phyloP scores from a whole-genome alignment of 257 asterid species.

The Solanum rostratum region DNA sequence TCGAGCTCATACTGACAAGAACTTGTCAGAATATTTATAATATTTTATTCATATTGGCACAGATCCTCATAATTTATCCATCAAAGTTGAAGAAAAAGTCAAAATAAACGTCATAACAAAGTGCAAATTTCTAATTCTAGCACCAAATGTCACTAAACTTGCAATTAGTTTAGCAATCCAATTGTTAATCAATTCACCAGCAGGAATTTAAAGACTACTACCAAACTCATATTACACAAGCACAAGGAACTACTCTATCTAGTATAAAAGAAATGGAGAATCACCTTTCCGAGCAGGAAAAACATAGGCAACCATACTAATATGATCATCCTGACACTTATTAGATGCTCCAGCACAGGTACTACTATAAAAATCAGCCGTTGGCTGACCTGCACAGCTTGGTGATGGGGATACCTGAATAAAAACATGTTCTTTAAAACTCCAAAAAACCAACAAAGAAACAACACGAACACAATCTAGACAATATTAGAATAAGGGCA shows the following conservation, averaged over 20 bases:
- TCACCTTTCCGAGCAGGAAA: slow-evolving; percentile 11
- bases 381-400: not conserved
- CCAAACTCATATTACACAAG: not conserved
- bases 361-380: not conserved
- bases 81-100: not conserved
- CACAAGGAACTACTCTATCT: slow-evolving; percentile 19
- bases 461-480: not conserved
- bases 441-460: not conserved
- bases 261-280: not conserved
- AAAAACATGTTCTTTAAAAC: not conserved
- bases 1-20: not conserved
- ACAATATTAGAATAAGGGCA: not conserved
- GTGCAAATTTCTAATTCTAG: not conserved
- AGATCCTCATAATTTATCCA: not conserved
- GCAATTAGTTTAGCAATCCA: not conserved
- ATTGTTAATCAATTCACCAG: not conserved
- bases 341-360: slow-evolving; percentile 17
- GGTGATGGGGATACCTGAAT: not conserved
- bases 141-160: not conserved
- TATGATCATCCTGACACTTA: slow-evolving; percentile 31
- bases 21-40: not conserved
- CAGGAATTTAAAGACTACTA: not conserved
- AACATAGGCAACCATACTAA: slow-evolving; percentile 35
- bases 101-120: not conserved
- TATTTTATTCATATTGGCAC: not conserved